Percentiles rank a stretch among this genome's conserved stretches.
phyloP scores from a whole-genome alignment of 202 grass and related monocot species.

The Musa balbisiana region DNA sequence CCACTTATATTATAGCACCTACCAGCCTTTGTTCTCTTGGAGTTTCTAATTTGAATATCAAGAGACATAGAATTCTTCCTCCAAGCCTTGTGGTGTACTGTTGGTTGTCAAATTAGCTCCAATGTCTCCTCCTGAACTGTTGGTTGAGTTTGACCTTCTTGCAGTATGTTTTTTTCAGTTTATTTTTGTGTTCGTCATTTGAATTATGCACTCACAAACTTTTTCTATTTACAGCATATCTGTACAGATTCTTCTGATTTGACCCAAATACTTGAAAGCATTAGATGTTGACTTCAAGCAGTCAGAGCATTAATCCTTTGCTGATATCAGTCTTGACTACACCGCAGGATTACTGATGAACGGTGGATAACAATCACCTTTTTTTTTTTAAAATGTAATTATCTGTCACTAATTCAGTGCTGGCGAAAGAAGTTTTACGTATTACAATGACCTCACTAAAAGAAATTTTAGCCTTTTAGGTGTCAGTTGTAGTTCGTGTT shows the following conservation, averaged over 20 bases:
- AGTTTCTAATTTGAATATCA: not conserved
- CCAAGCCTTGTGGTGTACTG: not conserved
- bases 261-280: not conserved
- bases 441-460: constrained; percentile 2
- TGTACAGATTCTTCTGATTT: constrained; percentile 13
- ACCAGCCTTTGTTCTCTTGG: too few relatives aligned
- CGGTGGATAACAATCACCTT: not conserved
- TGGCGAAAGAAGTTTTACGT: not conserved
- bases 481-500: not conserved
- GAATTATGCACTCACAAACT: not conserved
- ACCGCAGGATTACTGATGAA: too few relatives aligned
- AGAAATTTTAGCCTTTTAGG: not conserved
- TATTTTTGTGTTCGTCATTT: not conserved
- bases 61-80: not conserved
- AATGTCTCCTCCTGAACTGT: not conserved
- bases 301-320: not conserved
- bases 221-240: not conserved
- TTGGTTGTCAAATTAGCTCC: not conserved
- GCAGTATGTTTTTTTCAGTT: not conserved
- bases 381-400: not conserved
- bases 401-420: not conserved
- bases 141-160: not conserved
- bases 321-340: not conserved
- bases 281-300: not conserved
- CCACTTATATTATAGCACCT: too few relatives aligned